phyloP scores from a whole-genome alignment of 148 eudicot genomes.

The Tetragonia tetragonoides region DNA sequence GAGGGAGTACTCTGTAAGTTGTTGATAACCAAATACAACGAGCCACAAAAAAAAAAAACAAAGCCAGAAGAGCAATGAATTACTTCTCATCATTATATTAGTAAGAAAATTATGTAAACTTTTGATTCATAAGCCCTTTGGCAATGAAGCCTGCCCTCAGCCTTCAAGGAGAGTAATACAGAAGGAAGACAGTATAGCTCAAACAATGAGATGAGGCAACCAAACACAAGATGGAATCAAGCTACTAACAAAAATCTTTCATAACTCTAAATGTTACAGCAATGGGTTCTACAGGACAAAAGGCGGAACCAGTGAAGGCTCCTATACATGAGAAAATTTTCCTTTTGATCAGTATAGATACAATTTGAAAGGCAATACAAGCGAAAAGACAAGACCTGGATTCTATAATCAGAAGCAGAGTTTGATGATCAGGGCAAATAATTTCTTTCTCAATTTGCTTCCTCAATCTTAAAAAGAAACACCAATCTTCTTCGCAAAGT shows the following conservation, averaged over 20 bases:
- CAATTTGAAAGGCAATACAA: slow-evolving; percentile 29
- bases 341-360: slow-evolving; percentile 28
- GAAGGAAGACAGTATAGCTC: background rate
- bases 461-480: slow-evolving; percentile 35
- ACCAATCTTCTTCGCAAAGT: slow-evolving; percentile 84
- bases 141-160: background rate
- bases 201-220: too few species aligned
- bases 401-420: slow-evolving; percentile 15
- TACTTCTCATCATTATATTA: too few species aligned
- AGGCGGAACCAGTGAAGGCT: slow-evolving; percentile 14
- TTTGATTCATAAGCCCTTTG: too few species aligned
- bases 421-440: slow-evolving; percentile 4
- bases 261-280: slow-evolving; percentile 33
- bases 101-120: too few species aligned
- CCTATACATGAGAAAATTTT: slow-evolving; percentile 14
- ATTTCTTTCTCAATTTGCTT: background rate
- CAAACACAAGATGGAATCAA: slow-evolving; percentile 1
- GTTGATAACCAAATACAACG: too few species aligned
- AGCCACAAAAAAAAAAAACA: too few species aligned
- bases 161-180: background rate
- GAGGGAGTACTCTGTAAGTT: too few species aligned
- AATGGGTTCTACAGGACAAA: slow-evolving; percentile 27
- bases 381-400: slow-evolving; percentile 14
- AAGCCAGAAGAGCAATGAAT: too few species aligned
- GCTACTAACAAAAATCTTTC: slow-evolving; percentile 21